Evolutionary conservation across 2,329 filamentous ascomycete species (phyloP).

Genomic region (Curvularia spicifera): DNA sequence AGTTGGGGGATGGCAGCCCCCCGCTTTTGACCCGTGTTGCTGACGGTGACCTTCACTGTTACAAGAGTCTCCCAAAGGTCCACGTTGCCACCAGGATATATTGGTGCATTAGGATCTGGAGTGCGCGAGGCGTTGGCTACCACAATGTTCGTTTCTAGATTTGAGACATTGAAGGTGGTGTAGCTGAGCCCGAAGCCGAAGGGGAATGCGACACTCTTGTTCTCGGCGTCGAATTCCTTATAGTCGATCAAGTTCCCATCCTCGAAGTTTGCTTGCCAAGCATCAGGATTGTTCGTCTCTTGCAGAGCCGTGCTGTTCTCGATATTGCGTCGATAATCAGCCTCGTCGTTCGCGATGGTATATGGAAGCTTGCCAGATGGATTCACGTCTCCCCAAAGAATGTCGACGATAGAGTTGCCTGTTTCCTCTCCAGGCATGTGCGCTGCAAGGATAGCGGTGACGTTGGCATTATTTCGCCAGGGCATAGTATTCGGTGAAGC

Average conservation of each 20-base stretch:
- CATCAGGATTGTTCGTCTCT: slow-evolving; percentile 35
- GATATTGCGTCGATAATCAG: slow-evolving; percentile 63
- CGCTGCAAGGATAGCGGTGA: slow-evolving; percentile 50
- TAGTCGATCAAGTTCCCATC: slow-evolving; percentile 63
- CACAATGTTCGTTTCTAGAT: not conserved
- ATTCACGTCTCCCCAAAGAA: slow-evolving; percentile 75
- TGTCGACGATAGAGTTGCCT: slow-evolving; percentile 49
- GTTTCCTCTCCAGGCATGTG: slow-evolving; percentile 51
- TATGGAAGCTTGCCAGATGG: slow-evolving; percentile 83
- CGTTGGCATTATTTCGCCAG: slow-evolving; percentile 50
- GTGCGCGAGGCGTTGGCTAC: too few species aligned
- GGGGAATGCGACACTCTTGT: slow-evolving; percentile 39
- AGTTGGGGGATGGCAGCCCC: too few species aligned
- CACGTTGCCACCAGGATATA: too few species aligned
- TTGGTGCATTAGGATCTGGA: too few species aligned
- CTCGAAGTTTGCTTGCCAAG: slow-evolving; percentile 58
- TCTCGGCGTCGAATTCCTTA: slow-evolving; percentile 56
- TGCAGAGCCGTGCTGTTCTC: too few species aligned
- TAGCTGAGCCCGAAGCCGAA: slow-evolving; percentile 51
- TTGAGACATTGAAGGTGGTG: slow-evolving; percentile 39
- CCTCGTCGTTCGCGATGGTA: slow-evolving; percentile 74
- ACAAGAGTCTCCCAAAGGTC: too few species aligned
- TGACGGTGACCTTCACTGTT: too few species aligned
- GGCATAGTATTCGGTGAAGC: slow-evolving; percentile 50
- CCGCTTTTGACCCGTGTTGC: too few species aligned